These are phyloP conservation scores for Colletotrichum chrysophilum DNA, from an alignment of 2,329 filamentous ascomycete genomes.

Conservation along the genomic window DNA sequence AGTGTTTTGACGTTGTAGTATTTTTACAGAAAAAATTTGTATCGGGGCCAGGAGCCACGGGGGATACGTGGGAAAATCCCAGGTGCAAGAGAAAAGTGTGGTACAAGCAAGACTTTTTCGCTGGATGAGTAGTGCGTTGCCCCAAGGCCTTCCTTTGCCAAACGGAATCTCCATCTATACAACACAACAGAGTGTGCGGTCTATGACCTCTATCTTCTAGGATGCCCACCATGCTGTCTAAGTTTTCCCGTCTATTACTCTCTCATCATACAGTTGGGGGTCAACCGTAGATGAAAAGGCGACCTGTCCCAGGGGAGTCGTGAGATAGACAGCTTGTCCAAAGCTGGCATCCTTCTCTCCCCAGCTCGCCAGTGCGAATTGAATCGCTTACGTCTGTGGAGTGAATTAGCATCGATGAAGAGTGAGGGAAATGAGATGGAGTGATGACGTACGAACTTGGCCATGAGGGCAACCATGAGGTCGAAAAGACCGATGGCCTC, in stretches of 20 bases:
- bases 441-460: conserved; percentile 75
- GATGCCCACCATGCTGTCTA: conserved; percentile 21
- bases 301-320: conserved; percentile 13
- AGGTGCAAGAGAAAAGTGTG: background rate
- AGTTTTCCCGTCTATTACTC: conserved; percentile 21
- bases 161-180: conserved; percentile 19
- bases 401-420: background rate
- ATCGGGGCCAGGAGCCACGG: conserved; percentile 21
- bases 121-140: conserved; percentile 12
- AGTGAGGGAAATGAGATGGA: background rate
- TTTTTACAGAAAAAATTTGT: conserved; percentile 23
- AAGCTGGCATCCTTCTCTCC: conserved; percentile 2
- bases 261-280: conserved; percentile 4
- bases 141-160: background rate
- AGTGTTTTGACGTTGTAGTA: conserved; percentile 21
- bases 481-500: conserved; percentile 91
- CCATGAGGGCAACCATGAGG: conserved; percentile 92
- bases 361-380: conserved; percentile 20
- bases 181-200: conserved; percentile 20
- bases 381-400: conserved; percentile 21
- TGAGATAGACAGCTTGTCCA: conserved; percentile 3
- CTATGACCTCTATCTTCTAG: conserved; percentile 20
- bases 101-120: conserved; percentile 17
- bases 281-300: conserved; percentile 15
- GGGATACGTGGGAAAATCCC: conserved; percentile 6